Base-by-base conservation (phyloP, 768 basidiomycete genomes). In the Macrocybe gigantea region DNA sequence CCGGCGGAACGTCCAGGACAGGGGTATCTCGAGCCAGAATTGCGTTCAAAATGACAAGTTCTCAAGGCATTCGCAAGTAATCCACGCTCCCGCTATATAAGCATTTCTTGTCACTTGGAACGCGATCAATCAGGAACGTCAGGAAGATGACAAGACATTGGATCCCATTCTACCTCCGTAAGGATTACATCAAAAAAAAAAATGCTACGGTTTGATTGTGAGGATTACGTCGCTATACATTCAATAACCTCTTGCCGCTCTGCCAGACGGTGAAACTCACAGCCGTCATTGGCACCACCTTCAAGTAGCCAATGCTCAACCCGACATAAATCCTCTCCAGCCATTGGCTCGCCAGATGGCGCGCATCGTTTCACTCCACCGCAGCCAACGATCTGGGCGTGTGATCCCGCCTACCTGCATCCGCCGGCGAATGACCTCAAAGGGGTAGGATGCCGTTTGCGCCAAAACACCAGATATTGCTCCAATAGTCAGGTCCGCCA, bases 381-480 rank as follows among this genome's bases (percentile, higher is more conserved):
- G 74, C 22, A 94, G 60, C 80, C 88, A 91, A 34, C 81, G 72
- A 56, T 85, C 84, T 0, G 89, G 88, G 36, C 73, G 73, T 13
- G 83, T 83, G 36, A 90, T 74, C 2, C 94, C 93, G 2, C 93
- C 93, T 3, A 97, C 92, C 66, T 98, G 94, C 92, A 96, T 95
- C 46, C 91, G 76, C 53, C 95, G 70, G 43, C 95, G 79, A 14
- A 94, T 75, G 45, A 98, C 85, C 60, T 98, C 95, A 60, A 97
- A 92, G 4, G 95, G 95, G 64, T 98, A 98, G 33, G 89, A 90
- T 11, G 80, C 82, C 1, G 93, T 95, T 67, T 97, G 94, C 5
- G 86, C 83, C 51, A 90, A 66, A 15, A 82, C 80, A 29, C 95
- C 95, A 0, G 94, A 85, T 7, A 92, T 63, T 0, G 91, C 95